A percentile compares a stretch with the other conserved stretches of the same genome.
These are phyloP conservation scores for Marasmius tenuissimus DNA, from an alignment of 1,284 basidiomycete species.

Conservation along the genomic window DNA sequence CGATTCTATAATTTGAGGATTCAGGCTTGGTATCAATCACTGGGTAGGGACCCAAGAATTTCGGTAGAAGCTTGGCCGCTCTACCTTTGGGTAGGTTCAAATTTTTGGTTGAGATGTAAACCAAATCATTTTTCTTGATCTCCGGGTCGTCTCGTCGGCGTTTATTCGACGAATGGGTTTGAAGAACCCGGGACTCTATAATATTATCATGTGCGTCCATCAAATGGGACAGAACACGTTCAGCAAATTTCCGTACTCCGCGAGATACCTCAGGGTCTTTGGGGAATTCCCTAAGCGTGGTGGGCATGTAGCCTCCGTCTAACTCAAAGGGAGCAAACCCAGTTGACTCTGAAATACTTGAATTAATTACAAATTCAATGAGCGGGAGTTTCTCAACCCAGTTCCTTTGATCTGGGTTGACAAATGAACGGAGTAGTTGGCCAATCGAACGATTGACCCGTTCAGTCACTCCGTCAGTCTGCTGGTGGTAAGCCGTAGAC, in stretches of 20 bases:
- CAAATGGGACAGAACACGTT: slow-evolving; percentile 10
- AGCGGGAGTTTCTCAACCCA: slow-evolving; percentile 30
- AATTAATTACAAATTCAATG: slow-evolving; percentile 20
- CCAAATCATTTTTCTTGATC: neutral
- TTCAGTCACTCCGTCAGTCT: slow-evolving; percentile 20
- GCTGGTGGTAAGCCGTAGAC: neutral
- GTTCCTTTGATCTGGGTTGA: slow-evolving; percentile 30
- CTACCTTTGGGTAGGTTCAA: slow-evolving; percentile 26
- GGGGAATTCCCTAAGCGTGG: neutral
- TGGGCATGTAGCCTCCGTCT: slow-evolving; percentile 22
- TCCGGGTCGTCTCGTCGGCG: slow-evolving; percentile 3
- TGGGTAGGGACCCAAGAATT: slow-evolving; percentile 31
- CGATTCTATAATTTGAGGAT: slow-evolving; percentile 25
- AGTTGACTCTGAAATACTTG: slow-evolving; percentile 24
- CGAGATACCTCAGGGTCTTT: neutral
- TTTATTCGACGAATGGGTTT: slow-evolving; percentile 26
- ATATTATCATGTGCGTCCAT: slow-evolving; percentile 29
- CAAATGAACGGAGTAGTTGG: slow-evolving; percentile 24
- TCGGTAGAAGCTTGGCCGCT: slow-evolving; percentile 26
- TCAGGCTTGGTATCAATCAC: slow-evolving; percentile 20
- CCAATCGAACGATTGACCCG: slow-evolving; percentile 22
- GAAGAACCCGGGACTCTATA: slow-evolving; percentile 22
- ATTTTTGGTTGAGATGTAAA: slow-evolving; percentile 27
- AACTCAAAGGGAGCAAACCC: slow-evolving; percentile 38
- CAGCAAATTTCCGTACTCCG: neutral